Base-by-base conservation (phyloP, 257 asterid genomes). In the Orobanche coerulescens region DNA sequence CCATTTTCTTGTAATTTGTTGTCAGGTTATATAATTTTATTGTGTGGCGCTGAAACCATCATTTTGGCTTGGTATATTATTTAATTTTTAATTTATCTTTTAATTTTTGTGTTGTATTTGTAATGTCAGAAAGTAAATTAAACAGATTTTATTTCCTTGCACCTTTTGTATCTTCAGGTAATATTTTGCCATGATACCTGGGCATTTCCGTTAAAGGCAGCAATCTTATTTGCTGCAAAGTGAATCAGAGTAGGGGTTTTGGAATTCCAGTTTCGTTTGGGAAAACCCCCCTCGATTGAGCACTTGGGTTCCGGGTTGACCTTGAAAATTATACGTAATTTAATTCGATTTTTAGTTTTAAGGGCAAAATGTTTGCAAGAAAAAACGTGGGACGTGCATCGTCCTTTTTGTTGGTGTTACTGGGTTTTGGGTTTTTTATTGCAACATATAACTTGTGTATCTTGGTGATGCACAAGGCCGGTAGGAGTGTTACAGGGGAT, bases 371-470 rank as follows among this genome's bases (percentile, higher is more conserved):
- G 97, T 68, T 67, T 61, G 77, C 66, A 2, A 82, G 78, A 82
- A 88, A 76, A 34, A 88, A 71, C 52, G 69, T 64, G 73, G 87
- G 90, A 74, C 79, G 84, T 34, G 88, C 75, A n/a, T 91, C 96
- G 36, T 84, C 92, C 11, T 65, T 82, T 14, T 61, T 88, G 61
- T 69, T 91, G 78, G 78, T 88, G 49, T 66, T 88, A 36, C 44
- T 91, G 76, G 77, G 93, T 34, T 75, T 91, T 18, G 94, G 94
- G 54, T 88, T 86, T 76, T 85, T 87, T 73, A 54, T 91, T 15
- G 98, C 83, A 0, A 88, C 96, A 5, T 88, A 88, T 79, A 91
- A 88, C 71, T 62, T 91, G 72, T 53, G 86, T 68, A 84, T 91
- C 25, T 67, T 91, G 78, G 67, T 88, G 69, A 86, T 84, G 70